Base-by-base conservation (phyloP, 768 basidiomycete species). In the Boletus rex-veris region DNA sequence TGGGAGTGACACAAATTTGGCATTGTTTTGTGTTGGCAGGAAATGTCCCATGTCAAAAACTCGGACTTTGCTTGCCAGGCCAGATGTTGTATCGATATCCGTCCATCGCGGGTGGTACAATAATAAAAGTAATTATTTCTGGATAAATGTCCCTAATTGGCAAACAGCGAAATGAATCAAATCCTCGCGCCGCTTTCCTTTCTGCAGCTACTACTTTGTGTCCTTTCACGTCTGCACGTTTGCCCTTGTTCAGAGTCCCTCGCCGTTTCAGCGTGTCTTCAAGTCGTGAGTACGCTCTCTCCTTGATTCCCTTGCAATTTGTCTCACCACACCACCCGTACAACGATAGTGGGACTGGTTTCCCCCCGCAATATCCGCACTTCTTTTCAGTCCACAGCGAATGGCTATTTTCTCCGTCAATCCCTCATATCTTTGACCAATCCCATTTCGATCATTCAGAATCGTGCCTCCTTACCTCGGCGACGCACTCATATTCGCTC, bases 321-420 rank as follows among this genome's bases (percentile, higher is more conserved):
- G 33, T 48, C 44, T 59, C 28, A 54, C 24, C 21, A 19, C 1
- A 30, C 24, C 38, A 36, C 39, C 10, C 45, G 8, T 26, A 18
- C 56, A 26, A n/a, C 36, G 37, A 2, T 31, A 61, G 54, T 50
- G 64, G 64, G 53, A 63, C 63, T 53, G 57, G 50, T 52, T 63
- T 57, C 46, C 53, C 24, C 43, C 58, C 45, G 43, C 60, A 51
- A 1, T 53, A 51, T 31, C 39, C 19, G 47, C 51, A 11, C 44
- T 45, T 55, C 38, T 54, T 48, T 48, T 38, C 40, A 46, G 37
- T 37, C 43, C 40, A 50, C 58, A 53, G 49, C 67, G 64, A 52
- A 68, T 35, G 33, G 33, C 33, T 14, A 35, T 35, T 35, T 35
- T 35, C 14, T 14, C 12, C 33, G 28, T 14, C 33, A 35, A 12